Conservation (phyloP, 2,329 filamentous ascomycete genomes). For the Botrytis cinerea region DNA sequence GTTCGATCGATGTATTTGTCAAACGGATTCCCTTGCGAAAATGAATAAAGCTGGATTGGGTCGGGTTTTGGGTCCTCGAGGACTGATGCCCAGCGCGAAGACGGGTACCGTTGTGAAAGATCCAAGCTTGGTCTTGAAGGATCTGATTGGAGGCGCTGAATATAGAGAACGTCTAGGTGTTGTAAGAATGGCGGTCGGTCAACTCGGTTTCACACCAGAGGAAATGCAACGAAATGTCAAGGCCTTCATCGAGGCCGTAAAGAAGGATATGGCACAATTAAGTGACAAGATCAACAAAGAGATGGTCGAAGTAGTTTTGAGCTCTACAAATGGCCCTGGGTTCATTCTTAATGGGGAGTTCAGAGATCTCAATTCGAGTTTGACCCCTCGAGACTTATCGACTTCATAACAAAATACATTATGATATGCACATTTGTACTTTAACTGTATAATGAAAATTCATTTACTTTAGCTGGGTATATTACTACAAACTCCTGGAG, state of each 20-base stretch:
- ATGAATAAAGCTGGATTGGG: constrained; percentile 81
- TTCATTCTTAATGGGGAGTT: constrained; percentile 84
- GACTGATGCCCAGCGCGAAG: constrained; percentile 89
- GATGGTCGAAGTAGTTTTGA: constrained; percentile 76
- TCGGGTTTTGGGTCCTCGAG: constrained; percentile 80
- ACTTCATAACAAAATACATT: constrained; percentile 43
- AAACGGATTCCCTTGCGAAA: constrained; percentile 73
- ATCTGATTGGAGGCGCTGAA: constrained; percentile 79
- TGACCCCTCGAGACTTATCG: constrained; percentile 55
- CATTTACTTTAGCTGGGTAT: constrained; percentile 35
- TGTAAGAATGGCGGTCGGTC: constrained; percentile 85
- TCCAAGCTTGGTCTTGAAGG: constrained; percentile 71
- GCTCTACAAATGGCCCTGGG: constrained; percentile 83
- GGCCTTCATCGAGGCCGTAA: constrained; percentile 72
- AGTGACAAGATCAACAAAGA: constrained; percentile 69
- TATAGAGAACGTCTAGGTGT: constrained; percentile 87
- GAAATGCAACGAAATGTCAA: constrained; percentile 84
- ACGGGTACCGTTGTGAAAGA: constrained; percentile 86
- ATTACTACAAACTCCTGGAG: constrained; percentile 47
- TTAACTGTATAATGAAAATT: constrained; percentile 45
- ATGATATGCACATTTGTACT: constrained; percentile 39
- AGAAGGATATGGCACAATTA: constrained; percentile 70
- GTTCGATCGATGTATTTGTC: constrained; percentile 89
- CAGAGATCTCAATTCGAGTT: constrained; percentile 58
- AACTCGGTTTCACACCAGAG: constrained; percentile 84